Percentiles rank a stretch among this genome's conserved stretches.
Evolutionary conservation across 352 stramenopile genomes (phyloP).

Genomic region (Globisporangium uncinulatum): DNA sequence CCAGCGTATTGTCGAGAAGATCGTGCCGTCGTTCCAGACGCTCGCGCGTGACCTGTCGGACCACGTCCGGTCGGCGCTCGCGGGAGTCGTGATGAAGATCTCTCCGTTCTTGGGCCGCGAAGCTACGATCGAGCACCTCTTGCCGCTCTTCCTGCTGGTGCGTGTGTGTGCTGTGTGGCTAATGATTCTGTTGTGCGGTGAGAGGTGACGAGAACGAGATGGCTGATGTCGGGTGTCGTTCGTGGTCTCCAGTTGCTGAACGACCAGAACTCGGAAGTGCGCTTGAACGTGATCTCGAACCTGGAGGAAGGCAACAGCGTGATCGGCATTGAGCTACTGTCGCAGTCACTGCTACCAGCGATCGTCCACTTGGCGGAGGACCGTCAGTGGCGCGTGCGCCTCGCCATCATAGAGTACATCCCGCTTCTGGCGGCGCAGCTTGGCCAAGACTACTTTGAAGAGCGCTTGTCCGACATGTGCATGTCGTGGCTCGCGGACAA

Average conservation of each 20-base stretch:
- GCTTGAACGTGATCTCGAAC: conserved; percentile 98
- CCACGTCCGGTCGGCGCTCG: conserved; percentile 94
- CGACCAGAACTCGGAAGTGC: conserved; percentile 96
- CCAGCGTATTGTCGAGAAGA: conserved; percentile 60
- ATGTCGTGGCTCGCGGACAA: conserved; percentile 97
- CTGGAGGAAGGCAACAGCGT: conserved; percentile 95
- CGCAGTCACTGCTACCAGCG: conserved; percentile 94
- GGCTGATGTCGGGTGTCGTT: conserved; percentile 1
- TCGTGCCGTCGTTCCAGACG: conserved; percentile 85
- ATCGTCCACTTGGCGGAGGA: conserved; percentile 98
- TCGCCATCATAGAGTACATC: conserved; percentile 98
- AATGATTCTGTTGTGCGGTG: background rate
- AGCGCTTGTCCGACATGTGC: conserved; percentile 93
- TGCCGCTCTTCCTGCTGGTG: conserved; percentile 93
- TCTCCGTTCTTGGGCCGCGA: conserved; percentile 91
- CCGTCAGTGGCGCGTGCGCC: conserved; percentile 97
- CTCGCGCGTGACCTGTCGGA: conserved; percentile 96
- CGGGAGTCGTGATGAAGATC: conserved; percentile 94
- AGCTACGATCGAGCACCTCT: conserved; percentile 91
- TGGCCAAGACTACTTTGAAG: conserved; percentile 94
- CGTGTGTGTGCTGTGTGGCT: background rate
- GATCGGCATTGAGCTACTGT: conserved; percentile 96
- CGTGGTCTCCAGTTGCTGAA: conserved; percentile 76
- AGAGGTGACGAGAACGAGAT: background rate
- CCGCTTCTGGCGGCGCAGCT: conserved; percentile 95